Evolutionary conservation across 257 asterid genomes (phyloP), one percentile per base, ranked within the genome.

Genomic region (Solanum microdontum): DNA sequence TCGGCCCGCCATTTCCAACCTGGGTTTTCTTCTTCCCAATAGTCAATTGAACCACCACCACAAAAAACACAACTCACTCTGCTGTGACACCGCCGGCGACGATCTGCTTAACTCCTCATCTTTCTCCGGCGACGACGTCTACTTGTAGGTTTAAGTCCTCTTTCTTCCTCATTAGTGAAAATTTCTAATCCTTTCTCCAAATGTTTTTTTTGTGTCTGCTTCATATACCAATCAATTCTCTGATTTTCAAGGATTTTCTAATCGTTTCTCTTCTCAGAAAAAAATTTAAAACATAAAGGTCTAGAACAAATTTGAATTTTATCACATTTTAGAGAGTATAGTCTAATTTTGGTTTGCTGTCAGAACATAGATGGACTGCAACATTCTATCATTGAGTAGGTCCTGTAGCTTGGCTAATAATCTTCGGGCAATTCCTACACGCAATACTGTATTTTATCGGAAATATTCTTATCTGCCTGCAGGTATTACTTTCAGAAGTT

Each of bases 291-390:
- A 21, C 68, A 21, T 62, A n/a, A n/a, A 10, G 30, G 7, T 62
- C 15, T 62, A 62, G 70, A 62, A n/a, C 30, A 62, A 62, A 4
- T 62, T 62, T 62, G 70, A 62, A n/a, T 10, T 62, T 62, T 62
- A 23, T n/a, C 30, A 64, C 15, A 64, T n/a, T 4, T 45, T 82
- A 28, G 85, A 45, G 69, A 48, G 26, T 8, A 28, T 64, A 82
- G 39, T 82, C 69, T 82, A 48, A 82, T 48, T 17, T 45, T 82
- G 28, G 40, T 82, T 82, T 82, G 40, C 55, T 82, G 15, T 82
- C 85, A 28, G 39, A 87, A 83, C 84, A 69, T 91, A 89, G 88
- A 95, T 95, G 98, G 98, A 95, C 90, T 92, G 98, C 91, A 92
- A 94, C 89, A 82, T 91, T 84, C 84, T 94, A 32, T 93, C 94